These are phyloP conservation scores for Hypoxylon rubiginosum DNA, from an alignment of 2,329 filamentous ascomycete genomes.

Conservation along the genomic window DNA sequence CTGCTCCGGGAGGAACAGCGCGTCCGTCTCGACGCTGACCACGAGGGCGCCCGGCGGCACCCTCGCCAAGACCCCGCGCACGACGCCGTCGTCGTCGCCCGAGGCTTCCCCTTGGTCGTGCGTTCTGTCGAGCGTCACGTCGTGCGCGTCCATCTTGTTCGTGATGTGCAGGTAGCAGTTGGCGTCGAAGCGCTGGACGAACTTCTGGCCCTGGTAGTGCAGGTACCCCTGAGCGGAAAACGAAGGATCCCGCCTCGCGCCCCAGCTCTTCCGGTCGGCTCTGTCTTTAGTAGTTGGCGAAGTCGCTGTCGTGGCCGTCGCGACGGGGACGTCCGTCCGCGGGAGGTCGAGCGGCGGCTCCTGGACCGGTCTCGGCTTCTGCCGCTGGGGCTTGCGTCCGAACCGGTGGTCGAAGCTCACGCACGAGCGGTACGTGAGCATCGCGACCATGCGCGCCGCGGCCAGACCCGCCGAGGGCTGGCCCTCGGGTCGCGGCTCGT, in stretches of 20 bases:
- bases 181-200: constrained; percentile 55
- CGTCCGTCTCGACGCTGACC: constrained; percentile 53
- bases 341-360: constrained; percentile 55
- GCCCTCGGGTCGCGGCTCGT: constrained; percentile 50
- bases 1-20: constrained; percentile 52
- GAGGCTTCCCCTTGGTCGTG: constrained; percentile 49
- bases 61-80: constrained; percentile 43
- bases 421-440: constrained; percentile 56
- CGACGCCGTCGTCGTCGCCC: constrained; percentile 32
- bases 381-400: constrained; percentile 65
- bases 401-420: constrained; percentile 54
- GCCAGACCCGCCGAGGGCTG: constrained; percentile 53
- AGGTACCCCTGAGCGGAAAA: constrained; percentile 56
- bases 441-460: constrained; percentile 56
- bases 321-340: constrained; percentile 55
- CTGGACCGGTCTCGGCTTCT: constrained; percentile 20
- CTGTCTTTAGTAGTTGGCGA: constrained; percentile 61
- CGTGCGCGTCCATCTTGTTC: constrained; percentile 56
- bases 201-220: constrained; percentile 56
- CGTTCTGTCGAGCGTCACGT: constrained; percentile 48
- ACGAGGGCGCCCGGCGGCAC: constrained; percentile 50
- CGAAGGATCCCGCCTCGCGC: constrained; percentile 37
- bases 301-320: neutral
- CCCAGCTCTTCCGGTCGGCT: constrained; percentile 53
- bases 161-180: constrained; percentile 57